Base-by-base conservation (phyloP, 768 basidiomycete species). In the Floccularia luteovirens region DNA sequence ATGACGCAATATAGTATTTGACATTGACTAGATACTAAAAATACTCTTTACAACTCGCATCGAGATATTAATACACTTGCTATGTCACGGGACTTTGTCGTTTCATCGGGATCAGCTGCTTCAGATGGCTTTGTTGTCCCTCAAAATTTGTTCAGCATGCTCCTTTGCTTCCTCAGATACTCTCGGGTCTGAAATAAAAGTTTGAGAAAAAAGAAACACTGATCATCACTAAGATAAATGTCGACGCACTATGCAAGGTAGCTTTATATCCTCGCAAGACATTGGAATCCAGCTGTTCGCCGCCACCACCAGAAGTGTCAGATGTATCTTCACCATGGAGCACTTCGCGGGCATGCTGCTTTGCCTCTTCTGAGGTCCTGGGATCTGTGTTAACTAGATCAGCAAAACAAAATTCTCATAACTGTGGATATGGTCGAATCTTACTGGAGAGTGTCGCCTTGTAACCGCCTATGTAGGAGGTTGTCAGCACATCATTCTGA, bases 191-290 rank as follows among this genome's bases (percentile, higher is more conserved):
- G 30, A 12, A 35, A n/a, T n/a, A n/a, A n/a, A n/a, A n/a, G n/a
- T n/a, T n/a, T n/a, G n/a, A n/a, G n/a, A n/a, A n/a, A n/a, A n/a
- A n/a, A n/a, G 6, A 13, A 12, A 28, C 14, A 28, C 8, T 28
- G 14, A 28, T 8, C 8, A 28, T 14, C 10, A 8, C 8, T 28
- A 28, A 8, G 14, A 28, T 28, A 14, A 28, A 28, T 8, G 8
- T 28, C 8, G 14, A 28, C 27, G 8, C 27, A 76, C 75, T 78
- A 36, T 56, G 47, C 2, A 78, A 49, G 1, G 76, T 66, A 21
- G 77, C 74, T 45, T 79, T 78, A 53, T 76, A 76, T 7, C 76
- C 76, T 0, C 64, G 76, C 3, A 73, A 50, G 30, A 78, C 73
- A 33, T 69, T 62, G n/a, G n/a, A n/a, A n/a, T n/a, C n/a, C n/a